Percentiles rank a stretch among this genome's conserved stretches.
Evolutionary conservation across 1,284 basidiomycete genomes (phyloP).

Genomic region (Sphagnurus paluster): DNA sequence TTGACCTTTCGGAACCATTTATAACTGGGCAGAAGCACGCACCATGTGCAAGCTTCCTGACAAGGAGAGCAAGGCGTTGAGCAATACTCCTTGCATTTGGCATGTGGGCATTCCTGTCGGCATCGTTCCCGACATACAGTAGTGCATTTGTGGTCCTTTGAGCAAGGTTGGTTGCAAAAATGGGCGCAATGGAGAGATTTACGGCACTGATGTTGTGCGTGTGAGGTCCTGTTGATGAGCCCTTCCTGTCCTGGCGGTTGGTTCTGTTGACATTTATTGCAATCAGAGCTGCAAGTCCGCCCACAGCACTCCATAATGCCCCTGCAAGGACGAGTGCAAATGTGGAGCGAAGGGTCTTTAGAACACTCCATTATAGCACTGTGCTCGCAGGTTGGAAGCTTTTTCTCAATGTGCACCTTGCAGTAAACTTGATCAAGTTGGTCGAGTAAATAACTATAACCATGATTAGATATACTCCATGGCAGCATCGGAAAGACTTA

Average conservation of each 20-base stretch:
- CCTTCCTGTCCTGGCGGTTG: neutral
- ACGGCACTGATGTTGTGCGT: slow-evolving; percentile 53
- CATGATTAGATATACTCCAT: neutral
- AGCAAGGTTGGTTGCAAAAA: slow-evolving; percentile 51
- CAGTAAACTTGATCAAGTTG: slow-evolving; percentile 49
- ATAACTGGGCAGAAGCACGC: slow-evolving; percentile 7
- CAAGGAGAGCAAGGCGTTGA: slow-evolving; percentile 63
- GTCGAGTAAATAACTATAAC: slow-evolving; percentile 47
- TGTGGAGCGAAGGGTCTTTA: slow-evolving; percentile 36
- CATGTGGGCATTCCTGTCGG: slow-evolving; percentile 57
- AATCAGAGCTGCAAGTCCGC: slow-evolving; percentile 48
- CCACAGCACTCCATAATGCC: slow-evolving; percentile 55
- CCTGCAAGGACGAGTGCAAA: slow-evolving; percentile 47
- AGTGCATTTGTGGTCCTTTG: slow-evolving; percentile 51
- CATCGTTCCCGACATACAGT: slow-evolving; percentile 47
- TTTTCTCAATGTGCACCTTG: slow-evolving; percentile 40
- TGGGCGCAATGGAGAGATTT: slow-evolving; percentile 60
- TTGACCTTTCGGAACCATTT: neutral
- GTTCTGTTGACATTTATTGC: slow-evolving; percentile 51
- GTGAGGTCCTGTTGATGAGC: slow-evolving; percentile 24
- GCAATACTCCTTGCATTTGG: slow-evolving; percentile 49
- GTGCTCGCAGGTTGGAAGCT: slow-evolving; percentile 61
- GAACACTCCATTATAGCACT: slow-evolving; percentile 45
- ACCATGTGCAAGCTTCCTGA: slow-evolving; percentile 62
- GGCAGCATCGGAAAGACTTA: slow-evolving; percentile 28